phyloP scores from a whole-genome alignment of 495 filamentous ascomycete species.

The Penicillium herquei region DNA sequence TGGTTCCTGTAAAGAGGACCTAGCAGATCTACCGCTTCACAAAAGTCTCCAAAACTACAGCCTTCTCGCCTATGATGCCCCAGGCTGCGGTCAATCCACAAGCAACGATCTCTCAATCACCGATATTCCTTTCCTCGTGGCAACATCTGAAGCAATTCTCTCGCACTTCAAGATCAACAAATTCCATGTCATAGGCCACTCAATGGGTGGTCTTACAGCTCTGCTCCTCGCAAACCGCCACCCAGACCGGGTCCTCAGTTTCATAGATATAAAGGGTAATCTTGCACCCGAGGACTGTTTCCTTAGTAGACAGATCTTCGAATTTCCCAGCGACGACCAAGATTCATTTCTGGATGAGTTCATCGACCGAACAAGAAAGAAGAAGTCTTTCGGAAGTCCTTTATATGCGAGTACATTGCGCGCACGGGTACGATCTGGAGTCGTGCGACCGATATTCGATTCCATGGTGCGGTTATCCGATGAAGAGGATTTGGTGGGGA shows the following conservation, averaged over 20 bases:
- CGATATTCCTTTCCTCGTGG: conserved; percentile 31
- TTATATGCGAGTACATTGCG: conserved; percentile 27
- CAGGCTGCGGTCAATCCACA: conserved; percentile 25
- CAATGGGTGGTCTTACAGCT: conserved; percentile 30
- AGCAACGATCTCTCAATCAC: conserved; percentile 20
- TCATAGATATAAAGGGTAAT: conserved; percentile 33
- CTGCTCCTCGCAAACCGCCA: conserved; percentile 22
- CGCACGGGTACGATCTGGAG: conserved; percentile 16
- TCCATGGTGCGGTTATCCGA: conserved; percentile 31
- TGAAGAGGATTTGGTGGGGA: conserved; percentile 19
- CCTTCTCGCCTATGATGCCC: conserved; percentile 29
- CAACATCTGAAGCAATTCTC: conserved; percentile 23
- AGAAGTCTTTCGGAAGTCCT: conserved; percentile 14
- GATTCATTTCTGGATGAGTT: conserved; percentile 25
- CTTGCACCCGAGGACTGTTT: conserved; percentile 33
- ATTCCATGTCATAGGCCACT: conserved; percentile 31
- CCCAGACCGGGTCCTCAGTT: conserved; percentile 25
- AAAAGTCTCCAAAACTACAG: conserved; percentile 15
- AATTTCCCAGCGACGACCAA: conserved; percentile 16
- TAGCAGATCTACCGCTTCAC: conserved; percentile 22
- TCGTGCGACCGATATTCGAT: conserved; percentile 23
- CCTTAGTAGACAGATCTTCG: conserved; percentile 31
- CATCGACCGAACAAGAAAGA: conserved; percentile 18
- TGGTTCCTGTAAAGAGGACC: conserved; percentile 34
- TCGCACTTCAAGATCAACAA: conserved; percentile 19